These are phyloP conservation scores for Mycosphaerella arachidis DNA, from an alignment of 2,329 filamentous ascomycete genomes.

Conservation along the genomic window DNA sequence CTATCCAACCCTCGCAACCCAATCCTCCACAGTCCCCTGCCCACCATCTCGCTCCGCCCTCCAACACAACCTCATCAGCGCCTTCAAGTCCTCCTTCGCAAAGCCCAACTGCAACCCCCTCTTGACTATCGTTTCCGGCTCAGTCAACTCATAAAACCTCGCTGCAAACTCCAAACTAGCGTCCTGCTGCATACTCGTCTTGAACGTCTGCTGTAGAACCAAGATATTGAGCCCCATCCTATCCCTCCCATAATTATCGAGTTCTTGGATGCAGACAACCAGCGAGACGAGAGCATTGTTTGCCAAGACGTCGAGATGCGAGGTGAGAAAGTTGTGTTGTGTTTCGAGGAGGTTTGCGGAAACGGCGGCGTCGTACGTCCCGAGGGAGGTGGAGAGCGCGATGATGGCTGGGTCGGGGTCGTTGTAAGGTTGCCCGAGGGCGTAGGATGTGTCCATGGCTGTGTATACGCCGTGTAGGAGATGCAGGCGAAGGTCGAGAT, in stretches of 20 bases:
- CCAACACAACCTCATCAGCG: constrained; percentile 37
- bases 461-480: constrained; percentile 72
- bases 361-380: constrained; percentile 82
- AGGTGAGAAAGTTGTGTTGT: constrained; percentile 68
- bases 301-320: constrained; percentile 70
- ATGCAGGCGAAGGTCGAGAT: constrained; percentile 82
- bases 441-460: constrained; percentile 45
- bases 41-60: constrained; percentile 22
- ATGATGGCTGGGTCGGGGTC: constrained; percentile 77
- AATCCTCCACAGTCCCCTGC: constrained; percentile 20
- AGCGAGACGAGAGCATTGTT: constrained; percentile 69
- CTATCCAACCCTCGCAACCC: constrained; percentile 20
- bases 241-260: constrained; percentile 80
- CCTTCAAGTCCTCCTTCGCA: constrained; percentile 38
- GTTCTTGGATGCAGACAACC: constrained; percentile 68
- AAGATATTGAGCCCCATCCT: constrained; percentile 91
- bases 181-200: constrained; percentile 71
- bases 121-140: constrained; percentile 40
- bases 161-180: constrained; percentile 61
- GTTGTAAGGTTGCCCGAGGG: constrained; percentile 65
- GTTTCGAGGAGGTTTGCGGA: constrained; percentile 65
- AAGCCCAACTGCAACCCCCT: constrained; percentile 30
- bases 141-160: constrained; percentile 65
- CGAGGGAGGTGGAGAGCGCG: constrained; percentile 75
- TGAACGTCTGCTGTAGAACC: constrained; percentile 92